These are phyloP conservation scores for Paramecium pentaurelia DNA, from an alignment of 73 alveolate species.

Conservation along the genomic window DNA sequence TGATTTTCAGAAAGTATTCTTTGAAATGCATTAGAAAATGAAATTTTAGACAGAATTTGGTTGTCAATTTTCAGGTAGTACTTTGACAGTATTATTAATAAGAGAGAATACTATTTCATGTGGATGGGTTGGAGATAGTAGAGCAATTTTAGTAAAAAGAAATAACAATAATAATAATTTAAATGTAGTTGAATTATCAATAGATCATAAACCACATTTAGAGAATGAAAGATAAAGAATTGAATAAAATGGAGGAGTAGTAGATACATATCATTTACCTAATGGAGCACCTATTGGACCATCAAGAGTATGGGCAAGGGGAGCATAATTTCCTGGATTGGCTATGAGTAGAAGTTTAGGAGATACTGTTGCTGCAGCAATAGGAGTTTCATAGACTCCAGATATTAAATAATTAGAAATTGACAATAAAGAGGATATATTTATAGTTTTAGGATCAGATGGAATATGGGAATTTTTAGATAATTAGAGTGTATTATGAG, in stretches of 20 bases:
- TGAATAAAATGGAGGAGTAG: conserved; percentile 26
- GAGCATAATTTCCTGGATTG: conserved; percentile 69
- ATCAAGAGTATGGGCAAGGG: conserved; percentile 65
- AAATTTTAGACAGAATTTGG: background rate
- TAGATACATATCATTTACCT: conserved; percentile 24
- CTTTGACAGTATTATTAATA: background rate
- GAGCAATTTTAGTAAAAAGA: conserved; percentile 33
- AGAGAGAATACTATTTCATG: background rate
- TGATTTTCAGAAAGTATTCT: background rate
- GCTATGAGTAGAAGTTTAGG: conserved; percentile 76
- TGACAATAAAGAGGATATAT: background rate
- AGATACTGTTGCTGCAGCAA: conserved; percentile 66
- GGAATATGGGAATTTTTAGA: conserved; percentile 36
- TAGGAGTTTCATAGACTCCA: conserved; percentile 56
- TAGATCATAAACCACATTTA: conserved; percentile 50
- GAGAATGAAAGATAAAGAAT: conserved; percentile 4
- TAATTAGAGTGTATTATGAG: background rate
- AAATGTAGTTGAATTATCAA: background rate
- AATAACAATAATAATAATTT: background rate
- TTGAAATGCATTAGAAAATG: conserved; percentile 6
- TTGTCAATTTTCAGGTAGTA: background rate
- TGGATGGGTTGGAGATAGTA: conserved; percentile 45
- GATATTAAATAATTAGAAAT: background rate
- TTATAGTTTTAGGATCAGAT: conserved; percentile 4
- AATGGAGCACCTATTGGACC: conserved; percentile 76